Evolutionary conservation across 2,329 filamentous ascomycete genomes (phyloP).

Genomic region (Colletotrichum caudatum): DNA sequence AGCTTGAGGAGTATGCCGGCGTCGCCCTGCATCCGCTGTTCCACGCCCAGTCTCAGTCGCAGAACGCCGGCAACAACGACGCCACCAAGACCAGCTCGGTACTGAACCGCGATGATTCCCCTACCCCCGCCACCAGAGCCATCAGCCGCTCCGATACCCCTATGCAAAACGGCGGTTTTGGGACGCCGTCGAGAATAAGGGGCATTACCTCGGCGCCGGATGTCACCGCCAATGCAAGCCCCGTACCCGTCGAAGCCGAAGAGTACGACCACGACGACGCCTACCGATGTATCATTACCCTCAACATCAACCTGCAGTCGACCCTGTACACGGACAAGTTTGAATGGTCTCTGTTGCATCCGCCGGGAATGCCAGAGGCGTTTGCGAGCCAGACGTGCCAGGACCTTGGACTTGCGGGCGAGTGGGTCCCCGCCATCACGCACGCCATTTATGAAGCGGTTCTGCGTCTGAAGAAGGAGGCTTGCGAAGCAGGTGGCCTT

Average conservation of each 20-base stretch:
- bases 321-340: conserved; percentile 97
- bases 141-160: conserved; percentile 69
- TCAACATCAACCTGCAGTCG: conserved; percentile 93
- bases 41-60: conserved; percentile 67
- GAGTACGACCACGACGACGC: conserved; percentile 92
- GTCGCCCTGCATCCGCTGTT: conserved; percentile 95
- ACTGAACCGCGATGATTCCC: conserved; percentile 54
- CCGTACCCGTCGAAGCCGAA: conserved; percentile 73
- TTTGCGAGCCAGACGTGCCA: conserved; percentile 95
- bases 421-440: conserved; percentile 94
- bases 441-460: conserved; percentile 98
- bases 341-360: conserved; percentile 95
- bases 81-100: conserved; percentile 49
- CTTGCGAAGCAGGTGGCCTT: conserved; percentile 89
- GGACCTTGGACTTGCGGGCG: conserved; percentile 87
- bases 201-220: conserved; percentile 61
- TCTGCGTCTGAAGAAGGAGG: conserved; percentile 92
- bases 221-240: conserved; percentile 77
- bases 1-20: conserved; percentile 95
- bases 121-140: conserved; percentile 51
- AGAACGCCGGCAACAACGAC: conserved; percentile 43
- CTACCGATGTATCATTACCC: conserved; percentile 90
- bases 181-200: conserved; percentile 61
- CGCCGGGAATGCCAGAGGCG: conserved; percentile 88
- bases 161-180: conserved; percentile 61